Base-by-base conservation (phyloP, 257 asterid species). In the Prunella vulgaris region DNA sequence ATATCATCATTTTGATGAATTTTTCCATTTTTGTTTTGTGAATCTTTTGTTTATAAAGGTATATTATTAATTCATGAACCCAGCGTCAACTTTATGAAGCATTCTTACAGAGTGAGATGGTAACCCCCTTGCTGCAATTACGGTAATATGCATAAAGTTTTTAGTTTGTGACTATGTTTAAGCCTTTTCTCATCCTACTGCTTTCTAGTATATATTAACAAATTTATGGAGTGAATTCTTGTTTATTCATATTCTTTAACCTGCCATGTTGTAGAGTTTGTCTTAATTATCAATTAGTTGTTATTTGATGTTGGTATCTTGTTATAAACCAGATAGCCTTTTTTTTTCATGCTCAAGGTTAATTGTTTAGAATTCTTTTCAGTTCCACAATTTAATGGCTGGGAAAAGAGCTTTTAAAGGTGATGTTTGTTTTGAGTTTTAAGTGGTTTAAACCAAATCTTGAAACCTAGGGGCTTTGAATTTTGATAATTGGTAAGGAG, bases 11-110 rank as follows among this genome's bases (percentile, higher is more conserved):
- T 32, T 70, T 38, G 14, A 14, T 48, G 13, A 46, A 46, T 46
- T n/a, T 68, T 28, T 12, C 28, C 18, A 1, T 49, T 73, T 32
- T 62, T 37, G 38, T 42, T 69, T n/a, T 77, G 8, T 32, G 22
- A 37, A 4, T 49, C 2, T 3, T 15, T 69, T 52, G 56, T 62
- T 52, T n/a, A n/a, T n/a, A n/a, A n/a, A n/a, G n/a, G n/a, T n/a
- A n/a, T n/a, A n/a, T n/a, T n/a, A n/a, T n/a, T 60, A 22, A 49
- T 74, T 64, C 59, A 61, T 75, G 76, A 56, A 58, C 72, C 27
- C 87, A 93, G 98, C 95, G 96, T 62, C 88, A 82, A 76, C 85
- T 93, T 46, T 93, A 93, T 79, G 92, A 85, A 74, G 98, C 98
- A 70, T 93, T 93, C 83, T 78, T 90, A 76, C 90, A 84, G 56